Base-by-base conservation (phyloP, 2,329 filamentous ascomycete genomes). In the Aureobasidium sp. region DNA sequence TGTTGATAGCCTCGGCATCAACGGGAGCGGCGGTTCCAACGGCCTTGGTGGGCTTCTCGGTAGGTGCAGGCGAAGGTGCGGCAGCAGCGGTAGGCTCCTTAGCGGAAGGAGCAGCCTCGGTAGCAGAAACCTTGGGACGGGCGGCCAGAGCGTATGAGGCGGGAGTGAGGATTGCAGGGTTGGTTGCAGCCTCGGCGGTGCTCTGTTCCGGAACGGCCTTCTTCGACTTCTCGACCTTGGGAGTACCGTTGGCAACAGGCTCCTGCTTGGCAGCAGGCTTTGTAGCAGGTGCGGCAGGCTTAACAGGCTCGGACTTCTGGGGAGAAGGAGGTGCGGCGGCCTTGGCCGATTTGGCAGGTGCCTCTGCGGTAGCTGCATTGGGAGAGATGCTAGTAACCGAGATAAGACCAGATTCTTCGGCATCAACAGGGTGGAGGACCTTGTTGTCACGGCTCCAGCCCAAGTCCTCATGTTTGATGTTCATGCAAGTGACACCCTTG, bases 371-470 rank as follows among this genome's bases (percentile, higher is more conserved):
- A 0, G 72, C 69, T 1, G 75, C 73, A 16, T 62, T 42, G 14
- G 44, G 41, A 30, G 49, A 39, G 25, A 65, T 54, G 34, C 90
- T 87, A 37, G 84, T 82, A 57, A 96, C 87, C 44, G 84, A 84
- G 63, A 96, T 89, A 32, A 89, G 77, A 9, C 89, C 90, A 59
- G 85, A 82, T 59, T 87, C 81, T 48, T 90, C 81, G 2, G 90
- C 92, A 73, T 96, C 86, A 42, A 94, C 84, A 0, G 88, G 82
- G 59, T 87, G 79, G 44, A 96, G 79, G 59, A 96, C 89, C 78
- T 95, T 96, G 75, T 91, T 93, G 64, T 97, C 90, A 67, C 85
- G 84, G 67, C 87, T 88, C 92, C 92, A 97, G 34, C 95, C 94
- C 53, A 99, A 80, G 74, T 97, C 93, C 57, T 87, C 85, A 72